phyloP scores from a whole-genome alignment of 352 stramenopile species.

The Poterioochromonas sp. region DNA sequence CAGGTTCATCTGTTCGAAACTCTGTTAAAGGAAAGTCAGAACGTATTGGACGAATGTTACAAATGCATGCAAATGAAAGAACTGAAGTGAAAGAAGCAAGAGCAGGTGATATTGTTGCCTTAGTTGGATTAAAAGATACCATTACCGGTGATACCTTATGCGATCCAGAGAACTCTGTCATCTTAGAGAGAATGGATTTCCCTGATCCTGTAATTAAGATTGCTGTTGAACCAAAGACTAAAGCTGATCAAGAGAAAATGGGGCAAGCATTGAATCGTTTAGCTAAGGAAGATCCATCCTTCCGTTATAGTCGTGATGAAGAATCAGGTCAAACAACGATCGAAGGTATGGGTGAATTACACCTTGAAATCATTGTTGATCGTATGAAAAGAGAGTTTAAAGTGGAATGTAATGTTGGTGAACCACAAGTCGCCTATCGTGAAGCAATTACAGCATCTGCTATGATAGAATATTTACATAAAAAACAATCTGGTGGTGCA shows the following conservation, averaged over 20 bases:
- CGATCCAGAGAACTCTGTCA: slow-evolving; percentile 42
- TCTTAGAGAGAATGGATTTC: slow-evolving; percentile 78
- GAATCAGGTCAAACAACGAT: slow-evolving; percentile 59
- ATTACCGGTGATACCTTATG: slow-evolving; percentile 61
- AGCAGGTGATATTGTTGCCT: slow-evolving; percentile 66
- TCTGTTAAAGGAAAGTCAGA: slow-evolving; percentile 61
- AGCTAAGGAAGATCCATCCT: slow-evolving; percentile 67
- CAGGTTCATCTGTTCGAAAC: slow-evolving; percentile 66
- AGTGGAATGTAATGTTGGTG: slow-evolving; percentile 66
- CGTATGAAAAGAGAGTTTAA: slow-evolving; percentile 70
- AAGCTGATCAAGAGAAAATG: slow-evolving; percentile 75
- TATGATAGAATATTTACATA: slow-evolving; percentile 88
- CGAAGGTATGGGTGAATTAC: slow-evolving; percentile 72
- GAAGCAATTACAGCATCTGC: slow-evolving; percentile 51
- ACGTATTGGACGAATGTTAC: slow-evolving; percentile 67
- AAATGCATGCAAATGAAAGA: slow-evolving; percentile 74
- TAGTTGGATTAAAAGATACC: slow-evolving; percentile 72
- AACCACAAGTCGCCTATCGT: slow-evolving; percentile 68
- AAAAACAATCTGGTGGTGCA: slow-evolving; percentile 56
- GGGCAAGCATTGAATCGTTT: slow-evolving; percentile 62
- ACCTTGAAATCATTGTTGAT: slow-evolving; percentile 79
- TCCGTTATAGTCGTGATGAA: slow-evolving; percentile 65
- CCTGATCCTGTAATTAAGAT: slow-evolving; percentile 72
- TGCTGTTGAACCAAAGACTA: slow-evolving; percentile 72
- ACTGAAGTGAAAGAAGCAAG: slow-evolving; percentile 69